Conservation (phyloP, 1,284 basidiomycete species). For the Ceratobasidium sp. region DNA sequence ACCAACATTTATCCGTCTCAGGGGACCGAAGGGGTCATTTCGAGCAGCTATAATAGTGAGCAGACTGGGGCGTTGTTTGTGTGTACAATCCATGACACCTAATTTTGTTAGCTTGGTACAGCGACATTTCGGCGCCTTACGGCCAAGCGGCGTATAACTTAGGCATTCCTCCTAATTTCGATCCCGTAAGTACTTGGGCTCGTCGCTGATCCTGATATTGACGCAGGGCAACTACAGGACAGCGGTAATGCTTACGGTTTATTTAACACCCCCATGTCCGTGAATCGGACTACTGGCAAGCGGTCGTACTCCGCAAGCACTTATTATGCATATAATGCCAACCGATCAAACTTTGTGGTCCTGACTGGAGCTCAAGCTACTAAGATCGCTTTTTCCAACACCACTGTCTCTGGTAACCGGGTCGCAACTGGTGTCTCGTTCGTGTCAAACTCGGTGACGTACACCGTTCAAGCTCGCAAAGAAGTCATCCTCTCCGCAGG, state of each 20-base stretch:
- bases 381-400: constrained; percentile 51
- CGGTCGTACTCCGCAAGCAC: constrained; percentile 52
- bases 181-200: constrained; percentile 36
- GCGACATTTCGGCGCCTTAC: constrained; percentile 45
- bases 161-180: constrained; percentile 37
- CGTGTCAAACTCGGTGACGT: constrained; percentile 47
- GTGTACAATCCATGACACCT: constrained; percentile 44
- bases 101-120: constrained; percentile 46
- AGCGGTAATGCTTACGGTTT: constrained; percentile 40
- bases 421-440: constrained; percentile 51
- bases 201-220: background rate
- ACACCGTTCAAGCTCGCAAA: constrained; percentile 50
- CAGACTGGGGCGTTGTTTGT: constrained; percentile 45
- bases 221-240: background rate
- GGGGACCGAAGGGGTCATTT: constrained; percentile 50
- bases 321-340: constrained; percentile 49
- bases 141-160: constrained; percentile 25
- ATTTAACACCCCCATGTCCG: constrained; percentile 42
- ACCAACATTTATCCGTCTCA: constrained; percentile 49
- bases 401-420: constrained; percentile 29
- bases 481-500: constrained; percentile 60
- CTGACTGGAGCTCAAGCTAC: constrained; percentile 49
- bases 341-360: constrained; percentile 50
- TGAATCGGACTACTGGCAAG: constrained; percentile 49
- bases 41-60: constrained; percentile 51